phyloP scores from a whole-genome alignment of 129 eudicot species.

The Scalesia atractyloides region DNA sequence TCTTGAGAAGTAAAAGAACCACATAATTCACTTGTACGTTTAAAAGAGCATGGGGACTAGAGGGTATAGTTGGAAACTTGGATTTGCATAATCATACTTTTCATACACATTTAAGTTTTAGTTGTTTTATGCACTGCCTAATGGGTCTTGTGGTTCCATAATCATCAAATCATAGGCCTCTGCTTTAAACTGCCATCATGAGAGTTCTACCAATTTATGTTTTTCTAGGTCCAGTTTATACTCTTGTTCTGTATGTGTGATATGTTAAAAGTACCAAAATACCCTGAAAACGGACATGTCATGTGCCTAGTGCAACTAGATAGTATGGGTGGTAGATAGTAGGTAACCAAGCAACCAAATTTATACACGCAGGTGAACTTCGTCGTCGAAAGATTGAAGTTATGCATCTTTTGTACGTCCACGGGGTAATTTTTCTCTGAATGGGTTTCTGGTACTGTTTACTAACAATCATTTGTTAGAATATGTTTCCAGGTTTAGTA shows the following conservation, averaged over 20 bases:
- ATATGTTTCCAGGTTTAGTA: not conserved
- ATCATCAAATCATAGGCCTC: slow-evolving; percentile 14
- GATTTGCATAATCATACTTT: not conserved
- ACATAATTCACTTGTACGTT: not conserved
- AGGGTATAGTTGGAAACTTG: not conserved
- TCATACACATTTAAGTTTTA: not conserved
- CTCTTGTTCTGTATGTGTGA: not conserved
- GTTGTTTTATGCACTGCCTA: not conserved
- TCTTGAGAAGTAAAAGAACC: no score
- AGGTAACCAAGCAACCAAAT: slow-evolving; percentile 1
- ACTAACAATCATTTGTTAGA: not conserved
- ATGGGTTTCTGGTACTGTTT: not conserved
- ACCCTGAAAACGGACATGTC: not conserved
- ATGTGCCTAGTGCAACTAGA: not conserved
- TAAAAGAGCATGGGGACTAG: not conserved
- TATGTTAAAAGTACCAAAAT: not conserved
- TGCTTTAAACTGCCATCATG: slow-evolving; percentile 15
- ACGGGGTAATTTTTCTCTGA: not conserved
- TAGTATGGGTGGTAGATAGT: not conserved
- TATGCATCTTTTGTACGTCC: not conserved
- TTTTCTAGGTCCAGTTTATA: not conserved
- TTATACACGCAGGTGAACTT: not conserved
- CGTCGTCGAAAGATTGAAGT: not conserved
- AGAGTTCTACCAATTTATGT: not conserved
- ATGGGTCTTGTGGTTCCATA: not conserved